Evolutionary conservation across 2,329 filamentous ascomycete species (phyloP).

Genomic region (Bipolaris gigantea): DNA sequence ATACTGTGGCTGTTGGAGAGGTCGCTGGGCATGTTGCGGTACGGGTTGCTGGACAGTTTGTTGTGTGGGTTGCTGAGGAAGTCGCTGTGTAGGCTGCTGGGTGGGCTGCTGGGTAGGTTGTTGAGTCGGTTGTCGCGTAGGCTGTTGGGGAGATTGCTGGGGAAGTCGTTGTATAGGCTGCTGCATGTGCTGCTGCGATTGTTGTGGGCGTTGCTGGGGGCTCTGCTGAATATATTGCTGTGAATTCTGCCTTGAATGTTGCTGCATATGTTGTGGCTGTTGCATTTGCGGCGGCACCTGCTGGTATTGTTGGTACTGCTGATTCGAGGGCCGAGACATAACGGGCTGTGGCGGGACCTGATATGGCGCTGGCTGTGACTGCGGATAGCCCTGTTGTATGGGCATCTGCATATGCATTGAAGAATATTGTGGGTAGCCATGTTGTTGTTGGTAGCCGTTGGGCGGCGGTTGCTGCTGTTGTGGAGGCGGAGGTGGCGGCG

Average conservation of each 20-base stretch:
- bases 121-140: slow-evolving; percentile 8
- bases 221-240: slow-evolving; percentile 13
- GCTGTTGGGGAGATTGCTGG: slow-evolving; percentile 15
- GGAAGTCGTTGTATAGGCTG: slow-evolving; percentile 25
- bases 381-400: slow-evolving; percentile 10
- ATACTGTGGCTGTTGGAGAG: slow-evolving; percentile 14
- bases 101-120: too few species aligned
- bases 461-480: slow-evolving; percentile 27
- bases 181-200: background rate
- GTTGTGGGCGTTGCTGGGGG: background rate
- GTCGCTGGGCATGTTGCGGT: slow-evolving; percentile 14
- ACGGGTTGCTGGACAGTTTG: slow-evolving; percentile 23
- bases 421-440: slow-evolving; percentile 21
- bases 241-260: slow-evolving; percentile 15
- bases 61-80: slow-evolving; percentile 4
- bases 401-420: slow-evolving; percentile 8
- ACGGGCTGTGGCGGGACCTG: slow-evolving; percentile 7
- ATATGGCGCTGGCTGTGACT: slow-evolving; percentile 27
- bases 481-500: slow-evolving; percentile 28
- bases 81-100: background rate
- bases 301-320: slow-evolving; percentile 31
- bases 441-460: slow-evolving; percentile 36
- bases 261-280: slow-evolving; percentile 21
- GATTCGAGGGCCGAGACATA: slow-evolving; percentile 25
- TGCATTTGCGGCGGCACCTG: slow-evolving; percentile 22